Evolutionary conservation across 2,329 filamentous ascomycete genomes (phyloP).

Genomic region (Zymoseptoria pseudotritici): DNA sequence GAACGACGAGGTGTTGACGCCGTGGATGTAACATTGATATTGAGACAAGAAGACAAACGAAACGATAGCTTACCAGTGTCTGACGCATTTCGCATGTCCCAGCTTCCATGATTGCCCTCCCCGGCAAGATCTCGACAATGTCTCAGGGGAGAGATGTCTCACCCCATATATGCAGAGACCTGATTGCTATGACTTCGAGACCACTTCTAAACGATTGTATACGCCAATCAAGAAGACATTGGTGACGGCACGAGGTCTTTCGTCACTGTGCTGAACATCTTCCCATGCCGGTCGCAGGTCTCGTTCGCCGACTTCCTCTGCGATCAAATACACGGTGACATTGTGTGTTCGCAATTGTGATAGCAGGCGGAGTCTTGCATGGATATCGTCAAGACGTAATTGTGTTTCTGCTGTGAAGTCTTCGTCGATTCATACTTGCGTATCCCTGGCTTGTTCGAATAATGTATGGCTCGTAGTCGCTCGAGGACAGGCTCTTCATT

Average conservation of each 20-base stretch:
- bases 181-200: not conserved
- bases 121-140: not conserved
- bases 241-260: not conserved
- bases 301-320: not conserved
- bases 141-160: not conserved
- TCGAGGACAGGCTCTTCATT: no score
- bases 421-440: no score
- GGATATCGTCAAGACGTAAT: no score
- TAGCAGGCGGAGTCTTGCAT: no score
- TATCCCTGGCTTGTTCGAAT: no score
- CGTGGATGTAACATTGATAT: not conserved
- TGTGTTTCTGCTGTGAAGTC: no score
- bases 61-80: not conserved
- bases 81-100: not conserved
- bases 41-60: not conserved
- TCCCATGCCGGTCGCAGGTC: not conserved
- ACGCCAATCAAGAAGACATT: not conserved
- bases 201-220: no score
- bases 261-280: not conserved
- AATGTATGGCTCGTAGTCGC: no score
- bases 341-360: not conserved
- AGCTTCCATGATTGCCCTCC: not conserved
- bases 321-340: no score
- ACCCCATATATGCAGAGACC: not conserved
- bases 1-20: not conserved